Evolutionary conservation across 1,284 basidiomycete species (phyloP), one percentile per base, ranked within the genome.

Genomic region (Inonotus obliquus): DNA sequence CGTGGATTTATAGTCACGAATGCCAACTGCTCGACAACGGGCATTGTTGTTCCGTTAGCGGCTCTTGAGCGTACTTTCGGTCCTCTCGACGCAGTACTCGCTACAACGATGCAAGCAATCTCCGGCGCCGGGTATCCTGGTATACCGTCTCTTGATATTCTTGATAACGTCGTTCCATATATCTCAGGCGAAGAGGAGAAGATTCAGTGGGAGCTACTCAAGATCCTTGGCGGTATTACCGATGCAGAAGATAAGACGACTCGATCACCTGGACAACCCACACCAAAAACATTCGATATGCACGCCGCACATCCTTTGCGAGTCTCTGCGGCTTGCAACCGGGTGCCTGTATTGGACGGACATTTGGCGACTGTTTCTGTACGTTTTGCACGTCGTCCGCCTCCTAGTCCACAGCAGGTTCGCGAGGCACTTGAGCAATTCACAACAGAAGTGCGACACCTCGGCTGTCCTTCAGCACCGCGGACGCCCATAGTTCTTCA

Each of bases 151-250:
- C 81, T 99, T 62, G 97, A 99, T 75, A 94, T 98, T 71, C 72
- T 98, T 67, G 97, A 98, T 79, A 99, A 99, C 76, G 82, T 99
- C 72, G 91, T 99, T 1, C 96, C 96, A 1, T 90, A 92, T 76
- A 99, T 99, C 73, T 77, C 84, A 41, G 94, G 96, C 44, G 96
- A 99, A 73, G 96, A 99, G 73, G 96, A 99, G 75, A 99, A 99
- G 77, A 96, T 99, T 66, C 96, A 99, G 74, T 98, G 94, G 95
- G 96, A 99, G 77, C 90, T 92, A 14, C 83, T 90, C 71, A 99
- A 99, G 79, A 99, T 99, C 70, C 86, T 99, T 27, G 97, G 97
- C 37, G 92, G 88, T 1, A 69, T 97, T 62, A 71, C 77, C 1
- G 75, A 81, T 23, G 78, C 78, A 57, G 84, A 86, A 61, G 76